Conservation (phyloP, 169 alveolate species). For the Theileria equi region DNA sequence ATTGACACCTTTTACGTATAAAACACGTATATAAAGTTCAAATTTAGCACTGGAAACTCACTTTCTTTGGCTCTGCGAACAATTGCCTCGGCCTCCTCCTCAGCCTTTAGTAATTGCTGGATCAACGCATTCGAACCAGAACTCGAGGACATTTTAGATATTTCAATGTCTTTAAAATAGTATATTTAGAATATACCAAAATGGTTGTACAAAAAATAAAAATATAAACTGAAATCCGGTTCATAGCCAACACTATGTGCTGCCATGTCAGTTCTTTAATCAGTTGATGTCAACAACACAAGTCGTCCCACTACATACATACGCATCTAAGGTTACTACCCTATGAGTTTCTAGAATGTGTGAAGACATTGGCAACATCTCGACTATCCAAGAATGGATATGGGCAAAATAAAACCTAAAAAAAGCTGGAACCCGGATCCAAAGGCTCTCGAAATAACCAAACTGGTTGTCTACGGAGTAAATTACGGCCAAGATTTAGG, state of each 20-base stretch:
- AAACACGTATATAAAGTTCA: neutral
- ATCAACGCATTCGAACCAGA: conserved; percentile 72
- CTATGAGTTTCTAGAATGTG: too few relatives aligned
- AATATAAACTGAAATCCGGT: too few relatives aligned
- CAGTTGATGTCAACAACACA: too few relatives aligned
- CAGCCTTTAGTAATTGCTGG: conserved; percentile 77
- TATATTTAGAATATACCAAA: too few relatives aligned
- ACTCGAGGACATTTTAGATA: conserved; percentile 8
- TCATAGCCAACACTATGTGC: too few relatives aligned
- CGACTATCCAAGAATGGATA: conserved; percentile 14
- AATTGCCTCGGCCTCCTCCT: conserved; percentile 77
- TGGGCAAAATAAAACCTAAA: neutral
- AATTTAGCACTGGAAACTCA: conserved; percentile 8
- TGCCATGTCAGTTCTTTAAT: too few relatives aligned
- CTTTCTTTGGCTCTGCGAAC: conserved; percentile 78
- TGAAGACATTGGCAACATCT: too few relatives aligned
- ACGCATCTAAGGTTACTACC: too few relatives aligned
- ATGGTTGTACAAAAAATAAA: too few relatives aligned
- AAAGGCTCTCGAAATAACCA: conserved; percentile 3
- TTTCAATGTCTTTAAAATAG: too few relatives aligned
- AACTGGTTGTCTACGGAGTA: neutral
- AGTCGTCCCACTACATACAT: too few relatives aligned
- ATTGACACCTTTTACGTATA: neutral
- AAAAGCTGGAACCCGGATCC: conserved; percentile 28
- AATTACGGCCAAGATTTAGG: neutral